phyloP scores from a whole-genome alignment of 2,329 filamentous ascomycete species.

The Corynespora cassiicola region DNA sequence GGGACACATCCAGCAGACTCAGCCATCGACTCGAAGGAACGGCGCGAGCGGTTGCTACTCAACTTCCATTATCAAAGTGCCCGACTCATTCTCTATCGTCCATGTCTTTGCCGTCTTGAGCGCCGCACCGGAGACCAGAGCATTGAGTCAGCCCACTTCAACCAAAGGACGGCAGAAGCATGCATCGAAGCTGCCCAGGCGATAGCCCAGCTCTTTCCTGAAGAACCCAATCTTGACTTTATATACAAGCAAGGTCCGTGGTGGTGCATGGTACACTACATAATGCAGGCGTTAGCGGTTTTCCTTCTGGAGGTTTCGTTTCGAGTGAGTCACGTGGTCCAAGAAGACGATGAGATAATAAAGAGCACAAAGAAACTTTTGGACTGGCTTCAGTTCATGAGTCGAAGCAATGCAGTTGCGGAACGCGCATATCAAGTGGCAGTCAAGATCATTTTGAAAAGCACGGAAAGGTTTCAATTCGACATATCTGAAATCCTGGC shows the following conservation, averaged over 20 bases:
- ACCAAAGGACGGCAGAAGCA: constrained; percentile 33
- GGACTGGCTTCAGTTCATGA: constrained; percentile 39
- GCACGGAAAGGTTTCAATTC: neutral
- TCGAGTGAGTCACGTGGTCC: constrained; percentile 25
- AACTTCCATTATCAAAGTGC: constrained; percentile 41
- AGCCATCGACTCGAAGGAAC: neutral
- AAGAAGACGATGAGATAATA: constrained; percentile 27
- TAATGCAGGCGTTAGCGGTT: constrained; percentile 48
- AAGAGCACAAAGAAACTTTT: constrained; percentile 34
- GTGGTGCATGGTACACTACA: constrained; percentile 45
- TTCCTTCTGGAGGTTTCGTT: constrained; percentile 46
- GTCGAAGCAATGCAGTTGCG: constrained; percentile 30
- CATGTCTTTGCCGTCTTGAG: constrained; percentile 46
- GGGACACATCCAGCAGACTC: too few relatives aligned
- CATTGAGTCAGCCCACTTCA: constrained; percentile 32
- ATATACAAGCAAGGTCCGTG: constrained; percentile 38
- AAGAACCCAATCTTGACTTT: constrained; percentile 27
- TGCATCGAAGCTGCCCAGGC: constrained; percentile 43
- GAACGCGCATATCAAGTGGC: constrained; percentile 32
- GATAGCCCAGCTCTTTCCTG: constrained; percentile 39
- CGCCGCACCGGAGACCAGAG: constrained; percentile 38
- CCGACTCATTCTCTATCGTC: constrained; percentile 45
- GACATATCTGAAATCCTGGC: constrained; percentile 6
- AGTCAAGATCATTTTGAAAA: constrained; percentile 12
- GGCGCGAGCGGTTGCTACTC: constrained; percentile 23